Evolutionary conservation across 192 early-diverging fungal species (phyloP), one percentile per base, ranked within the genome.

Genomic region (Mortierella claussenii): DNA sequence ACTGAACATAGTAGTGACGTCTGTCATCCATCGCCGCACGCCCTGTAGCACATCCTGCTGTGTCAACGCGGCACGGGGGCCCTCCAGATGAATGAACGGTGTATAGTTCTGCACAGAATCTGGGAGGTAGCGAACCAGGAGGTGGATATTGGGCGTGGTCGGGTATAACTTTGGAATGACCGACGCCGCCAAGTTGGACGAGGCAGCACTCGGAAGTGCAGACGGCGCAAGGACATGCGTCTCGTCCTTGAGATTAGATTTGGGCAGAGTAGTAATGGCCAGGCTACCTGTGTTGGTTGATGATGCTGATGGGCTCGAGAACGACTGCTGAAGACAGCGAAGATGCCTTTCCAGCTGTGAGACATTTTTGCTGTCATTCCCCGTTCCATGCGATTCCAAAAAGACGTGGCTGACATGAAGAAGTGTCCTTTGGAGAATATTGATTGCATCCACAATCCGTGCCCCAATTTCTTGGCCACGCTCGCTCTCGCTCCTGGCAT

Each of bases 61-160:
- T 26, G 80, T 60, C 37, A 83, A 81, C 11, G 43, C 20, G 27
- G 78, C 79, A 1, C 60, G 51, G 2, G 60, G 30, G 0, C 78
- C 75, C 17, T 71, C 60, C n/a, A 74, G 46, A 43, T 75, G 69
- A 27, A 85, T 60, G 20, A 69, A 68, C 12, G 87, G 87, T 2
- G 85, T 83, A 51, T 80, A 86, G 12, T 81, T 82, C 50, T 85
- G 87, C 53, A 88, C 68, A 0, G 79, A 60, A 42, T 85, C 83
- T 13, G 87, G 87, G 0, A 88, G 80, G 62, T 88, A 83, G 8
- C 87, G 81, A 10, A 85, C 69, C 20, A 88, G 67, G 12, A 88
- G 69, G 55, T 88, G 83, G 24, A 85, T 81, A 52, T 88, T 86
- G 11, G 83, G 80, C 18, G 79, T 82, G 20, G 85, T 81, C 2